phyloP scores from a whole-genome alignment of 805 yeast species.

The Cyberlindnera maritima region DNA sequence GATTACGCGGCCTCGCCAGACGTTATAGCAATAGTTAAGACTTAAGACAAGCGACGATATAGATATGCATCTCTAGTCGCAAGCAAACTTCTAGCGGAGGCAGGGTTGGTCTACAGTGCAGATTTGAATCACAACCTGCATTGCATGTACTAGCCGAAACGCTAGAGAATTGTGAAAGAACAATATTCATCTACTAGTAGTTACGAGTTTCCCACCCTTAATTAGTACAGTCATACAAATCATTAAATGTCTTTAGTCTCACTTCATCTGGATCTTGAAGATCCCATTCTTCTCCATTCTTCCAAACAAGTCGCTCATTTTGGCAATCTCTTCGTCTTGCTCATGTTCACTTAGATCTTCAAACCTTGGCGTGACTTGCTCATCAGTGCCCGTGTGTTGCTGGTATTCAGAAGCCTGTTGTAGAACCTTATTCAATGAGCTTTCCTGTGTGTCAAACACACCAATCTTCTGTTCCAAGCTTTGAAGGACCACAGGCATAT shows the following conservation, averaged over 20 bases:
- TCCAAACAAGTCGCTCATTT: constrained; percentile 25
- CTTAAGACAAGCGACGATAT: too few relatives aligned
- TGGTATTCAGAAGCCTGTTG: constrained; percentile 8
- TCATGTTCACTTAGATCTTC: constrained; percentile 27
- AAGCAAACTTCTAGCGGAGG: too few relatives aligned
- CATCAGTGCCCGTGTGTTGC: constrained; percentile 1
- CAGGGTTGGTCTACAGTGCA: too few relatives aligned
- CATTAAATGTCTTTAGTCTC: neutral
- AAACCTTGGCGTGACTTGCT: constrained; percentile 19
- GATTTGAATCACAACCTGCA: too few relatives aligned
- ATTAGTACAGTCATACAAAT: too few relatives aligned
- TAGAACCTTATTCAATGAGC: constrained; percentile 1
- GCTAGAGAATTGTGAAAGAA: too few relatives aligned
- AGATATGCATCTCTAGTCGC: too few relatives aligned
- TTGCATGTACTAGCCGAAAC: too few relatives aligned
- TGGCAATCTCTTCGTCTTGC: constrained; percentile 26
- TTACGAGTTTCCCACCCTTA: too few relatives aligned
- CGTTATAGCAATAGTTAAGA: too few relatives aligned
- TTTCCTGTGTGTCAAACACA: neutral
- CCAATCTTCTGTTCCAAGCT: constrained; percentile 9
- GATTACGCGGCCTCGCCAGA: too few relatives aligned
- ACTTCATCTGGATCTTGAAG: constrained; percentile 26
- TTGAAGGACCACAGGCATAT: constrained; percentile 11
- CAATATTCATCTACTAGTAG: too few relatives aligned
- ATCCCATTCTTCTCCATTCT: constrained; percentile 28